Evolutionary conservation across 2,329 filamentous ascomycete genomes (phyloP), one percentile per base, ranked within the genome.

Genomic region (Fusarium concolor): DNA sequence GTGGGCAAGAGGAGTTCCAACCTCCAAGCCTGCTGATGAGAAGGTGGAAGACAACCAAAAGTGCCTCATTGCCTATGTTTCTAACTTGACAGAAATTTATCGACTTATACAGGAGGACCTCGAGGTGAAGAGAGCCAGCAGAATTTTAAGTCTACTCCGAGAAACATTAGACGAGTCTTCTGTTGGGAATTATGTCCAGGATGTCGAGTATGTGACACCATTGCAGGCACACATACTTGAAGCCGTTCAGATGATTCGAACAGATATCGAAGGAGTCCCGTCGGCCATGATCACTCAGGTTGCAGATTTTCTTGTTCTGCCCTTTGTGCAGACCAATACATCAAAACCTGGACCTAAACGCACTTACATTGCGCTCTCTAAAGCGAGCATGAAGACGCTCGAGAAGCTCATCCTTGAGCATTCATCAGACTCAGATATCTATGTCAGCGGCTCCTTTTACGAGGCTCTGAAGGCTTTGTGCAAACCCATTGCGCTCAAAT

Each of bases 281-380:
- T 86, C 90, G 1, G 86, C 86, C n/a, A 80, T 97, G 71, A 84
- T 94, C 50, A 82, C 82, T 1, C 86, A 92, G 56, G 85, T 94
- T 11, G 87, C 93, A 2, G 87, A 92, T 49, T 89, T 97, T 61
- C 86, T 89, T 10, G 85, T 87, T 4, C 82, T 97, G 33, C 90
- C 93, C 2, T 94, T 92, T 70, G 78, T 82, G 1, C 76, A 79
- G 57, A 74, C 80, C 58, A 55, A 74, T 62, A 22, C 78, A 63
- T 56, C 79, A 67, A 70, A 71, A 14, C 78, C 81, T 14, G 68
- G 74, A 2, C 74, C 80, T 50, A 88, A 88, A 57, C 91, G 93
- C 9, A 97, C 93, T 0, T 98, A 94, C 75, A 89, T 99, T 56
- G 95, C 96, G 33, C 87, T 98, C 75, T 93, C 94, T 2, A 97